A percentile compares a stretch with the other conserved stretches of the same genome.
Evolutionary conservation across 495 filamentous ascomycete species (phyloP).

Genomic region (Coniosporium apollinis): DNA sequence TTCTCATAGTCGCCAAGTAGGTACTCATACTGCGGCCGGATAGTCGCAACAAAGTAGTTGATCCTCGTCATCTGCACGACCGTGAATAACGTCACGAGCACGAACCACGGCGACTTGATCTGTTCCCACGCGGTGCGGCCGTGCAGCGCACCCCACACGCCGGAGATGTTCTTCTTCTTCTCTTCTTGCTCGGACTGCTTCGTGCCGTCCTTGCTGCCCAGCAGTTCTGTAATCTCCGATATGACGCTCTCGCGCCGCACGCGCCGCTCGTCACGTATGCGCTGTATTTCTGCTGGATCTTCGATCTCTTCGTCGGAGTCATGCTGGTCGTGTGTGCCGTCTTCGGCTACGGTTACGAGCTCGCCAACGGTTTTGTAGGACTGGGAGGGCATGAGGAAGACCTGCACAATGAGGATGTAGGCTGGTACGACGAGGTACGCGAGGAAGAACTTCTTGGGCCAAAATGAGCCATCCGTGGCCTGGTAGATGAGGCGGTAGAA

Average conservation of each 20-base stretch:
- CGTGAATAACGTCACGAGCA: constrained; percentile 74
- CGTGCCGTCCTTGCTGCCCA: constrained; percentile 41
- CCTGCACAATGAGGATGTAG: constrained; percentile 49
- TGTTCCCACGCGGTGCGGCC: constrained; percentile 53
- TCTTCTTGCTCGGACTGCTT: constrained; percentile 36
- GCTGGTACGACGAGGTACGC: constrained; percentile 57
- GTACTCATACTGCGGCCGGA: constrained; percentile 68
- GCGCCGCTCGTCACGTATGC: constrained; percentile 36
- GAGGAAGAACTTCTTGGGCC: constrained; percentile 56
- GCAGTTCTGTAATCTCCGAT: constrained; percentile 54
- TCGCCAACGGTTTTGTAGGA: constrained; percentile 87
- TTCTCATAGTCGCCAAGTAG: constrained; percentile 43
- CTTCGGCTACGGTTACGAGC: constrained; percentile 55
- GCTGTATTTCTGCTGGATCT: constrained; percentile 8
- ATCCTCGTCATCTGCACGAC: constrained; percentile 86
- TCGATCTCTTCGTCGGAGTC: constrained; percentile 28
- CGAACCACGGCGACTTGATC: constrained; percentile 72
- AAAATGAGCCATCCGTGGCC: constrained; percentile 39
- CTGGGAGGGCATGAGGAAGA: constrained; percentile 57
- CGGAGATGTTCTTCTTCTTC: constrained; percentile 44
- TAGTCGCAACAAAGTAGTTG: constrained; percentile 93
- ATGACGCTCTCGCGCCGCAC: constrained; percentile 50
- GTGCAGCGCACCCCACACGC: constrained; percentile 85
- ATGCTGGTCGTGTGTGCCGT: constrained; percentile 24
- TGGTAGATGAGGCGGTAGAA: constrained; percentile 67